Evolutionary conservation across 1,139 yeast species (phyloP), one percentile per base, ranked within the genome.

Genomic region (Waltiozyma sp.): DNA sequence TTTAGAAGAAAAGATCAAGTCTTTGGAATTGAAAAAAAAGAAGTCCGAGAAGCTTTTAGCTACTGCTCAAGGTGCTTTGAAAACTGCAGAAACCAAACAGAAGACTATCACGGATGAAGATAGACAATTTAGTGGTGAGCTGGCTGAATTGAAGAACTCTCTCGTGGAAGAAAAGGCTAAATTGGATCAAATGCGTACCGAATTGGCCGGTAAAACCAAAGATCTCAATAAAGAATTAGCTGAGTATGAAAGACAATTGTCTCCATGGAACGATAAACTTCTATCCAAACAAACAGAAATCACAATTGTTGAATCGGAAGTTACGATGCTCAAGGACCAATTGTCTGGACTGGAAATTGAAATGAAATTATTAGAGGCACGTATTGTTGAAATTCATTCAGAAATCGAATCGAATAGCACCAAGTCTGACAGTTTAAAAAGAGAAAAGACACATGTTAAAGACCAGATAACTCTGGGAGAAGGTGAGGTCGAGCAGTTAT

Each of bases 231-330:
- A 70, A 18, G 71, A 82, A 54, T 80, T 87, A 43, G 86, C 79
- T 51, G 53, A 57, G 7, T 64, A 80, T 37, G 93, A 86, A 55
- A 70, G 69, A 10, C 69, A 80, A 48, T 63, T 88, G 9, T 91
- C 85, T 49, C 98, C 98, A 0, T 88, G 95, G 93, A 78, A 77
- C 47, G 79, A 73, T 33, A 73, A 78, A 50, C 66, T 88, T 36
- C 79, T 77, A 47, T 72, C 73, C 23, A 82, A 81, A 46, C 79
- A 77, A 48, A 75, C 86, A 24, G 77, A 78, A 38, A 73, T 85
- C 10, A 75, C 78, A 41, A 71, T 86, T 36, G 75, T 80, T 1
- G 70, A 75, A 43, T 77, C 89, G 9, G 79, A 81, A 47, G 71
- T 85, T 16, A 77, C 77, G 38, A 70, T 87, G 61, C 58, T 84